Evolutionary conservation across 139 green algal genomes (phyloP), one percentile per base, ranked within the genome.

Genomic region (Yamagishiella unicocca): DNA sequence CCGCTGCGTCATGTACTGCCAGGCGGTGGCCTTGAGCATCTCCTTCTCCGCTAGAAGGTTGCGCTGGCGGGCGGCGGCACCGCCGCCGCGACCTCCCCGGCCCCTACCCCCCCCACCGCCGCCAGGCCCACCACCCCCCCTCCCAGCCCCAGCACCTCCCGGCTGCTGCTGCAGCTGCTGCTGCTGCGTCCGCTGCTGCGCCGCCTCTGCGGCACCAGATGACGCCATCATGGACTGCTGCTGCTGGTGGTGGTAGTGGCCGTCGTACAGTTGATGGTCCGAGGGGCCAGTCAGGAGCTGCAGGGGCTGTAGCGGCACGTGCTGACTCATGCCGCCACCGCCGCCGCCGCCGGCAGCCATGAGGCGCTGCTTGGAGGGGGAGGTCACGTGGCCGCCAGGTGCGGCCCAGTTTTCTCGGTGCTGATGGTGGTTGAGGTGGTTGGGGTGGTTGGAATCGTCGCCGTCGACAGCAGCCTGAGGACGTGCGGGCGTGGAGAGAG

Each of bases 1-100:
- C 12, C 67, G 67, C 67, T 75, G 67, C 4, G 35, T 50, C 67
- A 75, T 75, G 37, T 75, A 75, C 37, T 53, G 67, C 67, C 46
- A 37, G 2, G 67, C 67, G 14, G 35, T 75, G 12, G 67, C 67
- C 29, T 75, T 75, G 35, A 75, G 37, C 3, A 46, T 8, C 67
- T 75, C 67, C 67, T 31, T 46, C 8, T 75, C 67, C 25, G 67
- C 37, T 9, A 22, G 19, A 17, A 17, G 2, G 67, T 75, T 75
- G 37, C 58, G 58, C 29, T n/a, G 29, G 8, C 62, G 62, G 58
- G 5, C 25, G 5, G 29, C 12, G 35, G 2, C 35, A 37, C 67
- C 37, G 35, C 67, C 67, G 10, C 35, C 21, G 37, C 35, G 21
- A 12, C 35, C 67, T 2, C 67, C 21, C 9, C 21, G 12, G 4